These are phyloP conservation scores for Colletotrichum melonis DNA, from an alignment of 2,329 filamentous ascomycete species.

Conservation along the genomic window DNA sequence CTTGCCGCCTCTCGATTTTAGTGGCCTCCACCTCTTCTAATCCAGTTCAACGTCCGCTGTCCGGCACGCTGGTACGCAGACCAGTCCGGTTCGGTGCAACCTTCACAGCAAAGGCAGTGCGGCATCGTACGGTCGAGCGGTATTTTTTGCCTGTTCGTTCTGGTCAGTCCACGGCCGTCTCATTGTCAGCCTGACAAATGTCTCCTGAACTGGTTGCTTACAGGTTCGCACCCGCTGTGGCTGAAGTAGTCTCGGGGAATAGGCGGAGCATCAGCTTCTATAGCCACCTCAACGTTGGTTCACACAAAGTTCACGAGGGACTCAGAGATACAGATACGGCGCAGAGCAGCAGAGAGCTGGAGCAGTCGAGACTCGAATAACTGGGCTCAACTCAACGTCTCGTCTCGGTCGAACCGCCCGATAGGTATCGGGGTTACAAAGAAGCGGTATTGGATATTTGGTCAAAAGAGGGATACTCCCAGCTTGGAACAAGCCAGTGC, in stretches of 20 bases:
- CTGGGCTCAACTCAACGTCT: background rate
- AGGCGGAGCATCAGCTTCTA: constrained; percentile 7
- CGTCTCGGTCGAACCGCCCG: constrained; percentile 20
- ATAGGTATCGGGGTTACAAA: constrained; percentile 15
- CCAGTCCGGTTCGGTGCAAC: constrained; percentile 20
- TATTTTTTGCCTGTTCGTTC: constrained; percentile 3
- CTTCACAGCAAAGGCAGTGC: constrained; percentile 21
- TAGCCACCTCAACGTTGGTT: background rate
- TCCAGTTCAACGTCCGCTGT: constrained; percentile 31
- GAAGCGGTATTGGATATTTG: constrained; percentile 19
- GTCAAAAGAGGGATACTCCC: constrained; percentile 25
- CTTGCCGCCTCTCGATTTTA: constrained; percentile 19
- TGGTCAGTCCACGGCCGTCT: constrained; percentile 6
- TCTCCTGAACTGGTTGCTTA: background rate
- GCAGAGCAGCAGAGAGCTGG: background rate
- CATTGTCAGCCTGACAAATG: constrained; percentile 21
- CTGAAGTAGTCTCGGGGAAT: constrained; percentile 4
- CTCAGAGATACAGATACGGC: background rate
- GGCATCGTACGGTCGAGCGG: constrained; percentile 21
- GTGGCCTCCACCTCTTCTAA: constrained; percentile 32
- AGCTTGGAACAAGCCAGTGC: constrained; percentile 3
- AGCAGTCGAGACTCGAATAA: background rate
- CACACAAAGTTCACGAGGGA: background rate
- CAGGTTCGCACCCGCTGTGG: background rate
- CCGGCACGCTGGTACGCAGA: constrained; percentile 18